Percentiles rank a stretch among this genome's conserved stretches.
phyloP scores from a whole-genome alignment of 805 yeast genomes.

The Yamadazyma laniorum region DNA sequence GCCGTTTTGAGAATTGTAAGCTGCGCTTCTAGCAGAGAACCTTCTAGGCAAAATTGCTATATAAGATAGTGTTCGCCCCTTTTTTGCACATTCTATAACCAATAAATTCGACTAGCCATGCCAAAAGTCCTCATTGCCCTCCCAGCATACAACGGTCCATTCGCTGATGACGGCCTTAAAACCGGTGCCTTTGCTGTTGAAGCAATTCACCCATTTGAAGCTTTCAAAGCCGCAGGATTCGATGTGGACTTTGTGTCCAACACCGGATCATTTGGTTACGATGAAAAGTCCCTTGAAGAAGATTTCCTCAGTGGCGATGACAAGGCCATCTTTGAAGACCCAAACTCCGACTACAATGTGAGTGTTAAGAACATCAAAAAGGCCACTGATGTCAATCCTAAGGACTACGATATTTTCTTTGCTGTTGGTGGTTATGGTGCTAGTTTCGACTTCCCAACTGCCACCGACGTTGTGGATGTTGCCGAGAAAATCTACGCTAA shows the following conservation, averaged over 20 bases:
- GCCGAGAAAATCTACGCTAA: conserved; percentile 47
- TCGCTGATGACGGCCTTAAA: conserved; percentile 56
- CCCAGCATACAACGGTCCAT: conserved; percentile 41
- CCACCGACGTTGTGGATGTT: conserved; percentile 42
- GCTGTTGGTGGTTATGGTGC: conserved; percentile 72
- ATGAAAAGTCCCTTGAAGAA: conserved; percentile 48
- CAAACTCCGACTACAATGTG: conserved; percentile 35
- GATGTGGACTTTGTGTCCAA: conserved; percentile 60
- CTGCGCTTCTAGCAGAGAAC: too few relatives aligned
- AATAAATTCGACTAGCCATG: too few relatives aligned
- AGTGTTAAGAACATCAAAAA: conserved; percentile 42
- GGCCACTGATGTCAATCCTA: conserved; percentile 47
- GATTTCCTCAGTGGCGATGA: conserved; percentile 46
- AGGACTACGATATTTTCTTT: conserved; percentile 52
- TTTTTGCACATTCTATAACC: too few relatives aligned
- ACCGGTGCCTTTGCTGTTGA: conserved; percentile 63
- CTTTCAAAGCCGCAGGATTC: conserved; percentile 46
- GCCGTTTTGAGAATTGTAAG: too few relatives aligned
- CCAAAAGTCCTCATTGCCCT: conserved; percentile 44
- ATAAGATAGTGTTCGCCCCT: too few relatives aligned
- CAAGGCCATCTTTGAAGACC: conserved; percentile 35
- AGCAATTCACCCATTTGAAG: conserved; percentile 58
- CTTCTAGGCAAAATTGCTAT: too few relatives aligned
- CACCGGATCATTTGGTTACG: conserved; percentile 56
- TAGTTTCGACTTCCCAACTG: conserved; percentile 55